Evolutionary conservation across 176 grass and related monocot species (phyloP).

Genomic region (Phyllostachys edulis): DNA sequence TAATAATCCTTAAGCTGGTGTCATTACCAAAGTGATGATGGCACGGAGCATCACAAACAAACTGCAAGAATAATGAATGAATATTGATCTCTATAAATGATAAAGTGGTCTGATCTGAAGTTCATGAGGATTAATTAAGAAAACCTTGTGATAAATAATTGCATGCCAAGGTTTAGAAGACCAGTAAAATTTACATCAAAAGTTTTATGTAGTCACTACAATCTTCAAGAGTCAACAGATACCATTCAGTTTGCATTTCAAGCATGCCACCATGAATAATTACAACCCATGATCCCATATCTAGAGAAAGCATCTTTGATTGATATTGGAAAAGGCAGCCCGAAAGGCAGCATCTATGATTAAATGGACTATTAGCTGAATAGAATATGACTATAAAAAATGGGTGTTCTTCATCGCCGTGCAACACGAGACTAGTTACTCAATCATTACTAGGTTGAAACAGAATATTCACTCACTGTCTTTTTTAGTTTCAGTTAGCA

Average conservation of each 20-base stretch:
- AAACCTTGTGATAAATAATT: too few species aligned
- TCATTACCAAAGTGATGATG: too few species aligned
- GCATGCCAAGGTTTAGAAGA: too few species aligned
- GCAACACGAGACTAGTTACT: background rate
- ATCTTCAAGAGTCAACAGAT: background rate
- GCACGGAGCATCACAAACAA: too few species aligned
- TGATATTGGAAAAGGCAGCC: background rate
- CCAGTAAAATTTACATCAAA: background rate
- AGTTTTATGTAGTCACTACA: background rate
- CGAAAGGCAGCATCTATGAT: background rate
- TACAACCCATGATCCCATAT: background rate
- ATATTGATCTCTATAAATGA: too few species aligned
- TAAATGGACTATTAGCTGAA: background rate
- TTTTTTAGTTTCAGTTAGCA: background rate
- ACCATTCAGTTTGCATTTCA: background rate
- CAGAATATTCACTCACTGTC: background rate
- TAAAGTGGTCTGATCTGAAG: too few species aligned
- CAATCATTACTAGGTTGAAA: constrained; percentile 3
- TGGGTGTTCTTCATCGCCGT: background rate
- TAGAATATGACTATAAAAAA: background rate
- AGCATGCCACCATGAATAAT: background rate
- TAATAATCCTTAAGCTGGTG: too few species aligned
- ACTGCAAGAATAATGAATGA: too few species aligned
- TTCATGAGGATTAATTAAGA: too few species aligned
- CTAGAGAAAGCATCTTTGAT: constrained; percentile 1